Percentiles rank a stretch among this genome's conserved stretches.
Evolutionary conservation across 2,329 filamentous ascomycete species (phyloP).

Genomic region (Ophiostoma sp.): DNA sequence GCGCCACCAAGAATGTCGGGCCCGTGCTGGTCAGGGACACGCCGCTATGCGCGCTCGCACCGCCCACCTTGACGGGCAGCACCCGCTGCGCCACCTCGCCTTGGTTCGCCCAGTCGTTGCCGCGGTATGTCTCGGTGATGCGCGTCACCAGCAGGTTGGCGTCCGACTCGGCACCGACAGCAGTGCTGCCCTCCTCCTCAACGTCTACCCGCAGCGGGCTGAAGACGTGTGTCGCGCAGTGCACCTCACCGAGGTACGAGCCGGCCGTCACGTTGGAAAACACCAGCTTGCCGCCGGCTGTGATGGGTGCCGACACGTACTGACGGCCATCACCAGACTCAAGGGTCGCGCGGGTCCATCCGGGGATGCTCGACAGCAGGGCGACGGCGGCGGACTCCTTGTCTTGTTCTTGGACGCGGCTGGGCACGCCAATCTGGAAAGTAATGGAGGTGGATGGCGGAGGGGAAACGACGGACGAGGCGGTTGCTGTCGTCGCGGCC

Average conservation of each 20-base stretch:
- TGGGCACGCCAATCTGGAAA: conserved; percentile 27
- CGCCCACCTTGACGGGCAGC: conserved; percentile 28
- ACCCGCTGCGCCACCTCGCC: conserved; percentile 60
- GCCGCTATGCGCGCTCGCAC: background rate
- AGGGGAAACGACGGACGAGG: background rate
- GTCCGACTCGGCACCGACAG: conserved; percentile 25
- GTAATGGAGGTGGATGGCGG: conserved; percentile 23
- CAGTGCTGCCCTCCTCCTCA: conserved; percentile 15
- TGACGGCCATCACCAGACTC: conserved; percentile 58
- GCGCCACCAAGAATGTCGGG: conserved; percentile 56
- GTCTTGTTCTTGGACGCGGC: conserved; percentile 1
- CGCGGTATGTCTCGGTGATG: conserved; percentile 82
- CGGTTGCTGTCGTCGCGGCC: conserved; percentile 15
- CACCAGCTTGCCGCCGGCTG: conserved; percentile 67
- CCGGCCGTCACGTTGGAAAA: conserved; percentile 71
- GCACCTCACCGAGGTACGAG: conserved; percentile 80
- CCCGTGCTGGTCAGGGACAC: background rate
- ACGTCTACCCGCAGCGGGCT: conserved; percentile 80
- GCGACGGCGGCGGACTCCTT: conserved; percentile 10
- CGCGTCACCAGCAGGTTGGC: conserved; percentile 48
- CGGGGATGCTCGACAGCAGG: conserved; percentile 45
- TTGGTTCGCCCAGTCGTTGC: conserved; percentile 86
- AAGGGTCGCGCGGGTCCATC: conserved; percentile 67
- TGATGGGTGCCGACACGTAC: conserved; percentile 62
- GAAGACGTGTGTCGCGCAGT: conserved; percentile 73